Evolutionary conservation across 192 early-diverging fungal genomes (phyloP).

Genomic region (Podochytrium sp.): DNA sequence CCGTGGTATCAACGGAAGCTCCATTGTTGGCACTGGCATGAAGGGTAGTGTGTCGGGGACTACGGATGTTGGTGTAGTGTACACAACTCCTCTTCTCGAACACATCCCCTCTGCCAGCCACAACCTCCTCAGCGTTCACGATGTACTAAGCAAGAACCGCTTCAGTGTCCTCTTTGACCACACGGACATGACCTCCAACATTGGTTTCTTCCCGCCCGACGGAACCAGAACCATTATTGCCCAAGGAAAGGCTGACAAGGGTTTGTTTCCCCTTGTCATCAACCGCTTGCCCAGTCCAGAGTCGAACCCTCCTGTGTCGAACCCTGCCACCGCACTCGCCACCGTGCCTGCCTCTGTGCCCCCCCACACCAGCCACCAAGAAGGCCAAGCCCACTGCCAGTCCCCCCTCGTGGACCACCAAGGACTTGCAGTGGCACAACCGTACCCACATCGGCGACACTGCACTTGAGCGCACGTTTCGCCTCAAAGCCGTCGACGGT

Average conservation of each 20-base stretch:
- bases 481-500: neutral
- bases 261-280: neutral
- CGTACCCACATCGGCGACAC: neutral
- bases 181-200: neutral
- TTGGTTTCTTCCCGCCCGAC: neutral
- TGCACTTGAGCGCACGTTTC: neutral
- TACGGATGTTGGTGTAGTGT: neutral
- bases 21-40: neutral
- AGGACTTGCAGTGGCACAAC: neutral
- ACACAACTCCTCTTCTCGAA: neutral
- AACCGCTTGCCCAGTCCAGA: neutral
- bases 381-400: too few relatives aligned
- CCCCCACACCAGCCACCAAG: too few relatives aligned
- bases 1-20: too few relatives aligned
- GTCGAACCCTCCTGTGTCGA: neutral
- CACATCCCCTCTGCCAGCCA: neutral
- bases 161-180: slow-evolving; percentile 2
- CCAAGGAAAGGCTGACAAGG: neutral
- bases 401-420: too few relatives aligned
- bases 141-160: neutral
- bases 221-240: neutral
- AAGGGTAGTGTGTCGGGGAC: neutral
- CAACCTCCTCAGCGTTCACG: neutral
- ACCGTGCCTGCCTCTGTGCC: neutral
- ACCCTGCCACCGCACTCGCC: neutral